Base-by-base conservation (phyloP, 2,329 filamentous ascomycete species). In the Didymosphaeria variabile region DNA sequence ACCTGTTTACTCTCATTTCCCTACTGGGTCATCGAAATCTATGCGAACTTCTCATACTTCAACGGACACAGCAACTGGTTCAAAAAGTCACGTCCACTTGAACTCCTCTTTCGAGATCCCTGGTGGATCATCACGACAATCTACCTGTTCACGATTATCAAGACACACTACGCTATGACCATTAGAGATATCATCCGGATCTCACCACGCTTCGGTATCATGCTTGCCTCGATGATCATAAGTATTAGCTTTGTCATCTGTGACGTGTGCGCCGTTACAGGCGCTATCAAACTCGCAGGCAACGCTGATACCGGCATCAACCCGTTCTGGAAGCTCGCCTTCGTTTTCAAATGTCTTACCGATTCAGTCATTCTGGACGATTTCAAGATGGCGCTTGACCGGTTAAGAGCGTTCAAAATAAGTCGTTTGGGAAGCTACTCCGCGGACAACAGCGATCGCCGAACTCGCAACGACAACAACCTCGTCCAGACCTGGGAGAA, bases 311-410 rank as follows among this genome's bases (percentile, higher is more conserved):
- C 84, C 8, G 86, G 86, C n/a, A 85, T 90, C 67, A 88, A 90
- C 68, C 87, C 87, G 0, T 90, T 88, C 72, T 90, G 87, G 87
- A 88, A 86, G 81, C 71, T 88, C 12, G 83, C 85, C 0, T 86
- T 88, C 49, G 84, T 89, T 23, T 89, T 89, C 81, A 90, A 90
- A 75, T 90, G 88, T 62, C 81, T 90, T 50, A 89, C 87, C 21
- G 88, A 90, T 69, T 87, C 85, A 0, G 86, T 90, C 55, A 84
- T 90, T 55, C 83, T 90, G 12, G 88, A 90, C 68, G 88, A 90
- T 67, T 90, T 90, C 82, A 90, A 90, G 69, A 88, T 87, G 3
- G 82, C 82, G 0, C 72, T 84, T 26, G 82, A 84, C 60, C 76
- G 80, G 5, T 67, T 84, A 46, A 77, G 80, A 60, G 74, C 79